These are phyloP conservation scores for Trichophyton simii DNA, from an alignment of 2,329 filamentous ascomycete species.

Conservation along the genomic window DNA sequence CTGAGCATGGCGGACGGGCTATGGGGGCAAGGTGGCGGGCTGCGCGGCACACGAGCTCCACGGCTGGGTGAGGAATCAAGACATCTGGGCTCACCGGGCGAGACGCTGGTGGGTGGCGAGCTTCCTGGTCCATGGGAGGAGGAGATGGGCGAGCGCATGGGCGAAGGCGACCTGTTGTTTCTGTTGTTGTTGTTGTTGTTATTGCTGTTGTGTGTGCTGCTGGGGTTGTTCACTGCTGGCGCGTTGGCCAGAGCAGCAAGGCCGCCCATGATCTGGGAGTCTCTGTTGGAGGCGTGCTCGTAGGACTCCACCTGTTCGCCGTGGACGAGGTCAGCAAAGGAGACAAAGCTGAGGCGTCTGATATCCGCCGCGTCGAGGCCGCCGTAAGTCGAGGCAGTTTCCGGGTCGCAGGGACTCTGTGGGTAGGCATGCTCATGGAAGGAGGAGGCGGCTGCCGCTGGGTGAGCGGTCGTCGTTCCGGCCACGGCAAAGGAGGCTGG, in stretches of 20 bases:
- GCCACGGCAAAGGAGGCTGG: slow-evolving; percentile 56
- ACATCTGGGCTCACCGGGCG: slow-evolving; percentile 56
- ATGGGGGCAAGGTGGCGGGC: slow-evolving; percentile 45
- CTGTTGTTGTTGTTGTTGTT: no score
- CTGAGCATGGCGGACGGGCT: slow-evolving; percentile 40
- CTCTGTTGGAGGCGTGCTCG: slow-evolving; percentile 43
- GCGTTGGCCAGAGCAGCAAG: slow-evolving; percentile 37
- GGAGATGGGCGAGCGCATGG: slow-evolving; percentile 37
- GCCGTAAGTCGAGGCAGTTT: slow-evolving; percentile 60
- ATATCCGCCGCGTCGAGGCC: slow-evolving; percentile 66
- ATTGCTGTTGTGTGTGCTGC: no score
- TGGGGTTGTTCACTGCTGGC: slow-evolving; percentile 11
- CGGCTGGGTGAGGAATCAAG: slow-evolving; percentile 54
- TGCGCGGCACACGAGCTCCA: slow-evolving; percentile 47
- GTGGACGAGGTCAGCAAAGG: slow-evolving; percentile 90
- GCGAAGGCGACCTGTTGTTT: slow-evolving; percentile 37
- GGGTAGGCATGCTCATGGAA: slow-evolving; percentile 43
- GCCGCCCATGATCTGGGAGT: slow-evolving; percentile 57
- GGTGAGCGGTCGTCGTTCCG: slow-evolving; percentile 22
- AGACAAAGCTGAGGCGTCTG: slow-evolving; percentile 82
- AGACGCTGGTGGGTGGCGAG: slow-evolving; percentile 36
- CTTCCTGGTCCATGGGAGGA: slow-evolving; percentile 4
- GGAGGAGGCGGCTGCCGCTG: slow-evolving; percentile 26
- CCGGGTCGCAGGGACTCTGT: slow-evolving; percentile 41
- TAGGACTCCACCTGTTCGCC: slow-evolving; percentile 43